Conservation (phyloP, 2,329 filamentous ascomycete species). For the Fusarium sp. region DNA sequence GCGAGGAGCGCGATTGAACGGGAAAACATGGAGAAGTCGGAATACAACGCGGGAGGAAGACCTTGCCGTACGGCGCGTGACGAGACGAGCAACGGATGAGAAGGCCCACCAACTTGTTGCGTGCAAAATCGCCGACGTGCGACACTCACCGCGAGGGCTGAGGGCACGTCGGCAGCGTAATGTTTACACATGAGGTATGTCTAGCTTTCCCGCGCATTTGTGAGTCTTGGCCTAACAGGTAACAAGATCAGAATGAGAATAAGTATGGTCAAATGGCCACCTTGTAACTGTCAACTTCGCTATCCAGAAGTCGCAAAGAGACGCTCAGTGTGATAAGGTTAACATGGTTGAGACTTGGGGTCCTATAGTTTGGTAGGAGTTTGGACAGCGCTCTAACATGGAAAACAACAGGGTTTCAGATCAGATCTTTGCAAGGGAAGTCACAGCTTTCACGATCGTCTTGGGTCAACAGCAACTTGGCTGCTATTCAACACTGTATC, state of each 20-base stretch:
- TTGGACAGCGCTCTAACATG: neutral
- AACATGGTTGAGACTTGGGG: neutral
- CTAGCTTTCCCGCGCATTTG: neutral
- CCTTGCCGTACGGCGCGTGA: neutral
- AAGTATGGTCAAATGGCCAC: neutral
- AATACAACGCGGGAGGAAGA: neutral
- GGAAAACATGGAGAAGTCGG: neutral
- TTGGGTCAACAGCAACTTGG: neutral
- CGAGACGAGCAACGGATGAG: neutral
- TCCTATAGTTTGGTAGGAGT: neutral
- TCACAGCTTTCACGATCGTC: neutral
- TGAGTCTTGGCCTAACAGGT: slow-evolving; percentile 4
- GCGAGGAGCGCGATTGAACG: slow-evolving; percentile 45
- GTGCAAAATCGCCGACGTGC: slow-evolving; percentile 42
- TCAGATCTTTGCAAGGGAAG: neutral
- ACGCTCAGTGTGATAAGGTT: slow-evolving; percentile 9
- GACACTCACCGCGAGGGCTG: slow-evolving; percentile 1
- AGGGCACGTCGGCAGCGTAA: slow-evolving; percentile 47
- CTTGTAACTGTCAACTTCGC: neutral
- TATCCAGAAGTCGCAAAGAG: neutral
- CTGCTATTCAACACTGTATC: neutral
- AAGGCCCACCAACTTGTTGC: neutral
- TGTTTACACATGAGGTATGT: slow-evolving; percentile 45
- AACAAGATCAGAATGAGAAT: slow-evolving; percentile 24
- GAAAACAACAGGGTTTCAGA: neutral